phyloP scores from a whole-genome alignment of 352 stramenopile species.

The Globisporangium emineosum region DNA sequence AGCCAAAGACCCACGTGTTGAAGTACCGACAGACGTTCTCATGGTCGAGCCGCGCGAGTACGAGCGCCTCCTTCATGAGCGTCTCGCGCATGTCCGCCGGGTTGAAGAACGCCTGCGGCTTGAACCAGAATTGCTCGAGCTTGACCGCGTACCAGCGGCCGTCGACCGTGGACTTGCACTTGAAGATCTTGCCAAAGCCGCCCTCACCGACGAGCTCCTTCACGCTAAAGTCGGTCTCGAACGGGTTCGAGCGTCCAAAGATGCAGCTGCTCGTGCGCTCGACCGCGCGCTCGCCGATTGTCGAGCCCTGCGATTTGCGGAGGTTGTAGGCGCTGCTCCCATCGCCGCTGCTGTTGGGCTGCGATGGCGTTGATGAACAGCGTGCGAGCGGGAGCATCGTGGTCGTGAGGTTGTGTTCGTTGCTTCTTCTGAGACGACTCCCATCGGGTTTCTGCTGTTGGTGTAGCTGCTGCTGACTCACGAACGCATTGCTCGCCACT shows the following conservation, averaged over 20 bases:
- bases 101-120: slow-evolving; percentile 77
- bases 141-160: slow-evolving; percentile 77
- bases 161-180: slow-evolving; percentile 72
- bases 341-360: slow-evolving; percentile 22
- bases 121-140: slow-evolving; percentile 82
- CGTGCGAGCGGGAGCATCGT: slow-evolving; percentile 47
- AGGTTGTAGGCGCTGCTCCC: not conserved
- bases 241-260: slow-evolving; percentile 69
- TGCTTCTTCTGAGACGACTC: not conserved
- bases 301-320: not conserved
- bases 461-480: not conserved
- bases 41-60: slow-evolving; percentile 90
- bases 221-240: slow-evolving; percentile 74
- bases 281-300: slow-evolving; percentile 20
- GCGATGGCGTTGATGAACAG: slow-evolving; percentile 52
- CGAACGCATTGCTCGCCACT: not conserved
- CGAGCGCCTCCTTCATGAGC: slow-evolving; percentile 91
- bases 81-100: slow-evolving; percentile 84
- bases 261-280: slow-evolving; percentile 34
- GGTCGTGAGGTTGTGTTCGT: slow-evolving; percentile 7
- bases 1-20: slow-evolving; percentile 77
- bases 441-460: not conserved
- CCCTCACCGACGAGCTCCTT: slow-evolving; percentile 68
- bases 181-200: slow-evolving; percentile 77
- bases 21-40: slow-evolving; percentile 95